These are phyloP conservation scores for Termitomyces sp. DNA, from an alignment of 768 basidiomycete species.

Conservation along the genomic window DNA sequence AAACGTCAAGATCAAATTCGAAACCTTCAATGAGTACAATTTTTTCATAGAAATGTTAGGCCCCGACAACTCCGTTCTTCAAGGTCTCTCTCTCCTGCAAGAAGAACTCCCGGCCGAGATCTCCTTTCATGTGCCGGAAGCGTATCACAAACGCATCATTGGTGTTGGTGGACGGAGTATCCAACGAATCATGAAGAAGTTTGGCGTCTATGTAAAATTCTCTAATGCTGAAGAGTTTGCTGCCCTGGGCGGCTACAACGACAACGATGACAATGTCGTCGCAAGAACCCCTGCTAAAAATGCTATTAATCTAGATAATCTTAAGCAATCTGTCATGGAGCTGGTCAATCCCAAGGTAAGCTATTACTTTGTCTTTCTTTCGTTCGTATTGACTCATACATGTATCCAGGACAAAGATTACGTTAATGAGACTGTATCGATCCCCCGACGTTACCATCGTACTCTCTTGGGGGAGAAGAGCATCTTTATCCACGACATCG, in stretches of 20 bases:
- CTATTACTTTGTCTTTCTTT: neutral
- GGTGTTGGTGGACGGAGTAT: constrained; percentile 97
- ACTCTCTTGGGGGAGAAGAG: constrained; percentile 93
- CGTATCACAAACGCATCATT: constrained; percentile 98
- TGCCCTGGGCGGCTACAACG: constrained; percentile 87
- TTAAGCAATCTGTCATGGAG: constrained; percentile 97
- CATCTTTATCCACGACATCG: constrained; percentile 96
- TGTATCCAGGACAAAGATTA: constrained; percentile 86
- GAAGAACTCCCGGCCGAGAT: constrained; percentile 99
- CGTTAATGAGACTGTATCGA: constrained; percentile 86
- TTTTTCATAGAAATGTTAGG: constrained; percentile 91
- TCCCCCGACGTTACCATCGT: constrained; percentile 93
- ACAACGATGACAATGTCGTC: constrained; percentile 98
- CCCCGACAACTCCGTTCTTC: constrained; percentile 76
- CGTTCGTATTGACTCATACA: neutral
- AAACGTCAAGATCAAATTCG: constrained; percentile 97
- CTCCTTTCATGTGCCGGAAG: constrained; percentile 97
- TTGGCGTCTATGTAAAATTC: constrained; percentile 99
- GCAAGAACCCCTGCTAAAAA: constrained; percentile 99
- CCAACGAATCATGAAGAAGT: constrained; percentile 99
- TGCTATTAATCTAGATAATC: constrained; percentile 86
- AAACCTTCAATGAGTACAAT: constrained; percentile 95
- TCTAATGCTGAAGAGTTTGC: constrained; percentile 98
- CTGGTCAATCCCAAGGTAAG: constrained; percentile 91
- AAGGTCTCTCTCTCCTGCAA: constrained; percentile 84